phyloP scores from a whole-genome alignment of 495 filamentous ascomycete genomes.

The Hyaloscypha variabilis region DNA sequence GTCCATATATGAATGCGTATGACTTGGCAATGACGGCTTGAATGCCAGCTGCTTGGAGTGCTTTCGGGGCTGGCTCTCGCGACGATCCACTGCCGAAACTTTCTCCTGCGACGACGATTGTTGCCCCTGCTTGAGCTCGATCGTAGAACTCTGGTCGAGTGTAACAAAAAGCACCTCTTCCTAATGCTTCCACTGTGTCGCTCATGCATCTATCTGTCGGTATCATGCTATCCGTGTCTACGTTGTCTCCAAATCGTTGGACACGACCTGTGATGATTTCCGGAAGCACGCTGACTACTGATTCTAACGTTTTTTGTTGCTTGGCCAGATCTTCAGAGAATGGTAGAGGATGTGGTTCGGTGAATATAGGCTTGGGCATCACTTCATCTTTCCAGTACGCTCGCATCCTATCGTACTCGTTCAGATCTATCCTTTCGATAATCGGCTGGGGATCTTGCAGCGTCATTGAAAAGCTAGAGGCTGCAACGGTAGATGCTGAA shows the following conservation, averaged over 20 bases:
- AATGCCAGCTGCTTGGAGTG: neutral
- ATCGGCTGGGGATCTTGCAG: neutral
- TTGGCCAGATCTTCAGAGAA: neutral
- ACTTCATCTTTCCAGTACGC: conserved; percentile 1
- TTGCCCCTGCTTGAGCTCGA: neutral
- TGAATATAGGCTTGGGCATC: neutral
- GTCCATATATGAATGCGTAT: conserved; percentile 2
- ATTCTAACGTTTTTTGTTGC: neutral
- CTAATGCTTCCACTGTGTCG: neutral
- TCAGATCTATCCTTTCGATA: conserved; percentile 1
- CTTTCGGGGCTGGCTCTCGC: conserved; percentile 1
- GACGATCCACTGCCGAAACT: conserved; percentile 1
- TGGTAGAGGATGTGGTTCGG: neutral
- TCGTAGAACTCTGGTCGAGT: neutral
- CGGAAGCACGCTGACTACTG: neutral
- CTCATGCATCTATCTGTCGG: neutral
- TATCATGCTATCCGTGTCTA: neutral
- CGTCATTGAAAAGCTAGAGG: neutral
- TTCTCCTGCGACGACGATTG: neutral
- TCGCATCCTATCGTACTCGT: neutral
- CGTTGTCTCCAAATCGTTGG: neutral
- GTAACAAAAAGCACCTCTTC: neutral
- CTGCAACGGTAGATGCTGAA: neutral
- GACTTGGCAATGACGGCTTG: conserved; percentile 6
- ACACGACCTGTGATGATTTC: neutral